Base-by-base conservation (phyloP, 2,329 filamentous ascomycete species). In the Arthrobotrys pseudoclavata region DNA sequence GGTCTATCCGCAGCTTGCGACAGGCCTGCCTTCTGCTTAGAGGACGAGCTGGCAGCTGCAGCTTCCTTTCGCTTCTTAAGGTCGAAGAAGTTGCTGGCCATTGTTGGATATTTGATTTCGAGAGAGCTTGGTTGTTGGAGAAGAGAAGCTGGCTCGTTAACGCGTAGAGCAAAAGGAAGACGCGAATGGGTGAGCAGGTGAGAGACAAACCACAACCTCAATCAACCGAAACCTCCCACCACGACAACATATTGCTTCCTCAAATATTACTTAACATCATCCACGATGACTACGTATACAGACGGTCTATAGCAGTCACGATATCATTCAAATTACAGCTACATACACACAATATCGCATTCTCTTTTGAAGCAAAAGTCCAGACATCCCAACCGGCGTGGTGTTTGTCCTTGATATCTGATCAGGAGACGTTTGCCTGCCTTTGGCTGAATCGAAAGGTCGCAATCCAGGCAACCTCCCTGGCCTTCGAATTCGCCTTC, bases 1-100 rank as follows among this genome's bases (percentile, higher is more conserved):
- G 77, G 79, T n/a, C 80, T 75, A 20, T 71, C 75, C 20, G 76
- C 67, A 71, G 80, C 77, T 61, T 97, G 95, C 81, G 90, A 87
- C 82, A 88, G 88, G 80, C 87, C 87, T 76, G 92, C 89, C 82
- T 95, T 97, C 66, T 87, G 87, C 91, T 70, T 71, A 45, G 74
- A 77, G 1, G 74, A 77, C 53, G 66, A 69, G 61, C 66, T 42
- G 47, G 89, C 86, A 1, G 86, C 87, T n/a, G 92, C 90, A 10
- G 90, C 92, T 67, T 91, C 92, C 83, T 93, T 93, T 40, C 95
- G 90, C 67, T 95, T 95, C 85, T 97, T 97, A 82, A 97, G 88
- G 84, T 97, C 95, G 85, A 99, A 99, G 85, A 99, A 99, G 83
- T 66, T 77, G 74, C 74, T 77, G 20, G 74, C 74, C 74, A 77